phyloP scores from a whole-genome alignment of 768 basidiomycete species.

The Tubosaeta brunneosetosa region DNA sequence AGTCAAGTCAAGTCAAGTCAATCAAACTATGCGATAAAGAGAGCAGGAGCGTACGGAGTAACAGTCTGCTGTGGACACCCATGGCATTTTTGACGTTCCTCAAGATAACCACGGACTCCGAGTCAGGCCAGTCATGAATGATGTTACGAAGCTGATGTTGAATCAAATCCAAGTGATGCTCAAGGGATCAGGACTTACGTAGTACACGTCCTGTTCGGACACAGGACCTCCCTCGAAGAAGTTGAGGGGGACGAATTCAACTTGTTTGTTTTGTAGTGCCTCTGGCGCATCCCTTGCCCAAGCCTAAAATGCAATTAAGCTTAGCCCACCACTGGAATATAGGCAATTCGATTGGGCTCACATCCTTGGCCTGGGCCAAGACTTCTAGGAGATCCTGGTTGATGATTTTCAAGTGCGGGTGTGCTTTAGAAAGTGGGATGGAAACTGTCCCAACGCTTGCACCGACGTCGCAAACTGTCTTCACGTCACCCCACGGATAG shows the following conservation, averaged over 20 bases:
- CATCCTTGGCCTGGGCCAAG: constrained; percentile 18
- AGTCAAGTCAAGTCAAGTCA: too few relatives aligned
- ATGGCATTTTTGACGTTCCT: constrained; percentile 28
- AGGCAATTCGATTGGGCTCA: background rate
- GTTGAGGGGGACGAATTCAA: background rate
- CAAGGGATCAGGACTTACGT: constrained; percentile 8
- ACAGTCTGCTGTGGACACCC: constrained; percentile 25
- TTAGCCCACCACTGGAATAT: background rate
- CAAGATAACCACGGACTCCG: constrained; percentile 29
- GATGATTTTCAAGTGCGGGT: constrained; percentile 24
- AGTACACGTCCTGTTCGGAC: constrained; percentile 21
- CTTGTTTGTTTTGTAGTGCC: background rate
- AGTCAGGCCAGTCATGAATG: constrained; percentile 34
- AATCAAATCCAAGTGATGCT: background rate
- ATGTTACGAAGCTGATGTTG: background rate
- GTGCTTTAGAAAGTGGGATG: constrained; percentile 20
- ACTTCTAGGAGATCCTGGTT: constrained; percentile 30
- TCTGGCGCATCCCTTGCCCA: background rate
- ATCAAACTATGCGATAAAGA: too few relatives aligned
- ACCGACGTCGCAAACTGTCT: constrained; percentile 28
- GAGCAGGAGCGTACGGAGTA: constrained; percentile 29
- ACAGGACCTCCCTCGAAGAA: constrained; percentile 9
- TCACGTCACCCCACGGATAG: constrained; percentile 23
- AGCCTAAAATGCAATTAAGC: background rate
- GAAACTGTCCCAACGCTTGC: constrained; percentile 28